These are phyloP conservation scores for Hypoxylon lienhwacheense DNA, from an alignment of 495 filamentous ascomycete species.

Conservation along the genomic window DNA sequence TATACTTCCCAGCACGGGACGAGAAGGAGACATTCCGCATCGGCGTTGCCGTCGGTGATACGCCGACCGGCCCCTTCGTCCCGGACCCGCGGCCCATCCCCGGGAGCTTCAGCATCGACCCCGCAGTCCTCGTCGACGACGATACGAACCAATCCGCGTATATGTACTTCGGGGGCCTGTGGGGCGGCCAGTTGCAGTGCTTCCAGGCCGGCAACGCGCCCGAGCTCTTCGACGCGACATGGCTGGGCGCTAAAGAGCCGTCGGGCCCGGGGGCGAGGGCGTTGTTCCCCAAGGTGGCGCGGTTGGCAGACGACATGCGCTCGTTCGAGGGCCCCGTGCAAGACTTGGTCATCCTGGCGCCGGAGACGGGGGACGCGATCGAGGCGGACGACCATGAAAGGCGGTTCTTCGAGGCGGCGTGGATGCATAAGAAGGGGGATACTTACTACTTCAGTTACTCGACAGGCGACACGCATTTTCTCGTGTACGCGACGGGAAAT, in stretches of 20 bases:
- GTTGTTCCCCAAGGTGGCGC: constrained; percentile 62
- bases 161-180: constrained; percentile 67
- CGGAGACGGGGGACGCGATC: constrained; percentile 59
- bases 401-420: constrained; percentile 78
- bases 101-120: constrained; percentile 65
- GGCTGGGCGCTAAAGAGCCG: constrained; percentile 58
- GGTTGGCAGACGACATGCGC: constrained; percentile 63
- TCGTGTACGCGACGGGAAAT: constrained; percentile 64
- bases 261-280: constrained; percentile 52
- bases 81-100: constrained; percentile 60
- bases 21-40: constrained; percentile 65
- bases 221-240: constrained; percentile 50
- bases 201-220: constrained; percentile 46
- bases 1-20: constrained; percentile 66
- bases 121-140: constrained; percentile 66
- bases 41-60: constrained; percentile 57
- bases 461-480: constrained; percentile 71
- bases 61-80: constrained; percentile 60
- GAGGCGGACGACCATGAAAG: constrained; percentile 67
- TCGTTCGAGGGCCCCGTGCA: constrained; percentile 52
- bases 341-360: constrained; percentile 60
- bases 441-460: constrained; percentile 77
- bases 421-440: constrained; percentile 67
- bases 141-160: constrained; percentile 51
- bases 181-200: constrained; percentile 70